Base-by-base conservation (phyloP, 225 moss, liverwort and hornwort species). In the Bryum argenteum region DNA sequence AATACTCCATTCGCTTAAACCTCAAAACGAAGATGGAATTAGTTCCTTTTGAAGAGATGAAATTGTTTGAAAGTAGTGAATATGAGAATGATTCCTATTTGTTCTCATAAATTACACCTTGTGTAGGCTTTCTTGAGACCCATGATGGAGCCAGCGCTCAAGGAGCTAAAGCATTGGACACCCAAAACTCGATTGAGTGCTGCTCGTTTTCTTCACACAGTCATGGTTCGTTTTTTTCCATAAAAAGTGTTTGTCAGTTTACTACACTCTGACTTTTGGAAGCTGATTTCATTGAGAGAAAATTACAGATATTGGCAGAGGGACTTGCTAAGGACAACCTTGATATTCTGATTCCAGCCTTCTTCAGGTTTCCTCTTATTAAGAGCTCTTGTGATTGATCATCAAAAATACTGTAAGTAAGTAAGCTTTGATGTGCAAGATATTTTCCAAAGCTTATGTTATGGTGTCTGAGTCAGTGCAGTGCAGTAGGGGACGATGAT, bases 401-500 rank as follows among this genome's bases (percentile, higher is more conserved):
- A 4, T 33, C 7, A 33, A 33, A n/a, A 33, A 5, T 33, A 33
- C 33, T 33, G 33, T 33, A 6, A 33, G 33, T 33, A 33, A n/a
- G n/a, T n/a, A n/a, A n/a, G n/a, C n/a, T 33, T 33, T 33, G 33
- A 33, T 33, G 33, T 33, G 33, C 7, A 33, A 33, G 33, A 33
- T 33, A 33, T 33, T 56, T 20, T n/a, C 7, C n/a, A 1, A 57
- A 8, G 16, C 9, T 21, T 65, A 19, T 71, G 23, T 54, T 33
- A 43, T 86, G 59, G 55, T 24, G n/a, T n/a, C n/a, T n/a, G 71
- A 23, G 55, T 84, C 71, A 62, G 8, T 90, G 77, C 88, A 96
- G 91, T 84, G 89, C 88, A 76, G 84, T 93, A 65, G 84, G 91
- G n/a, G 95, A 96, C 47, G 89, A 88, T 37, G 89, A 93, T 73